These are phyloP conservation scores for Colletotrichum lupini DNA, from an alignment of 2,329 filamentous ascomycete species.

Conservation along the genomic window DNA sequence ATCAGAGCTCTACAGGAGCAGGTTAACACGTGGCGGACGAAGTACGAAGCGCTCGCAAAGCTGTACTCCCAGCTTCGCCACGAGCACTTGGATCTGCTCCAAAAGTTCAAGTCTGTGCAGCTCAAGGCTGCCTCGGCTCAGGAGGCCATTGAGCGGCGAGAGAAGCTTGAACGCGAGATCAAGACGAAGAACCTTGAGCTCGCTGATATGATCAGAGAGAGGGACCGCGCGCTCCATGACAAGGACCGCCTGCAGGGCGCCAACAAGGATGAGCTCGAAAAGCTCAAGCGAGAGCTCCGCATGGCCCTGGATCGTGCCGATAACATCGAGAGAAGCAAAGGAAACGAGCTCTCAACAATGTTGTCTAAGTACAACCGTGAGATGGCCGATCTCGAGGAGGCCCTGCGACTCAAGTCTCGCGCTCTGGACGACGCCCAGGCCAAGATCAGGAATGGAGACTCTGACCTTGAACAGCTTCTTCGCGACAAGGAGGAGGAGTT, in stretches of 20 bases:
- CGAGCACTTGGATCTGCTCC: conserved; percentile 92
- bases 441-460: conserved; percentile 82
- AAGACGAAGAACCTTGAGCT: conserved; percentile 99
- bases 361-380: conserved; percentile 96
- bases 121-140: conserved; percentile 97
- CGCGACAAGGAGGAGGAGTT: conserved; percentile 97
- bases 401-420: conserved; percentile 86
- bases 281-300: conserved; percentile 91
- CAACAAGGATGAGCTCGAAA: conserved; percentile 94
- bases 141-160: conserved; percentile 92
- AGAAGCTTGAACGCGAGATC: conserved; percentile 96
- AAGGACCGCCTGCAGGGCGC: conserved; percentile 87
- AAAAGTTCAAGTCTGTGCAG: conserved; percentile 96
- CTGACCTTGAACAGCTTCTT: conserved; percentile 85
- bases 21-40: conserved; percentile 96
- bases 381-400: conserved; percentile 95
- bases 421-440: conserved; percentile 85
- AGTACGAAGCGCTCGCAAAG: conserved; percentile 96
- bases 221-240: conserved; percentile 92
- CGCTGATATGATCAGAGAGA: conserved; percentile 97
- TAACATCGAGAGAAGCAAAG: conserved; percentile 91
- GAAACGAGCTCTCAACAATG: conserved; percentile 94
- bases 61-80: conserved; percentile 95
- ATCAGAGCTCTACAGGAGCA: conserved; percentile 94
- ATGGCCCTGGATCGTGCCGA: conserved; percentile 93